Percentiles rank a stretch among this genome's conserved stretches.
Evolutionary conservation across 2,329 filamentous ascomycete species (phyloP).

Genomic region (Colletotrichum godetiae): DNA sequence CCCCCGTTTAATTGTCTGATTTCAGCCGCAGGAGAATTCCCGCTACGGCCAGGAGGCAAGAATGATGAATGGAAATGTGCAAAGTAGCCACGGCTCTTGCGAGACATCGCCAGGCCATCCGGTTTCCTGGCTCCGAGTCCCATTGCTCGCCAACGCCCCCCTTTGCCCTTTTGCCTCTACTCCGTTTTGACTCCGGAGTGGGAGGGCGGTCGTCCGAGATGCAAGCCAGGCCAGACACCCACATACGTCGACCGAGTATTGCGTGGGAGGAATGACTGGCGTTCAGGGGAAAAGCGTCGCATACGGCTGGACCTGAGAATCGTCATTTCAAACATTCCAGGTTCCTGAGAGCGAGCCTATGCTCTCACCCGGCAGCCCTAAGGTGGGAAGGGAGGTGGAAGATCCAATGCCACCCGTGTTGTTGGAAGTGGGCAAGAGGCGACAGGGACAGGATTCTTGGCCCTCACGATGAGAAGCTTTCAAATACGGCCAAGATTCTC

Average conservation of each 20-base stretch:
- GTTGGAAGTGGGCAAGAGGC: not conserved
- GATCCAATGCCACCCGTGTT: not conserved
- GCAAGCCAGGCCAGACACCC: slow-evolving; percentile 1
- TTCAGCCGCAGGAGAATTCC: not conserved
- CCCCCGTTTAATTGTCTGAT: not conserved
- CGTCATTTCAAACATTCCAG: slow-evolving; percentile 28
- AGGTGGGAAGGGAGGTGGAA: not conserved
- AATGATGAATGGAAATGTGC: not conserved
- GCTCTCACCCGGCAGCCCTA: not conserved
- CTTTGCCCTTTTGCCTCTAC: not conserved
- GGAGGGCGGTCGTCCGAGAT: not conserved
- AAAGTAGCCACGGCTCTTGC: not conserved
- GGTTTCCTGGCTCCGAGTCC: not conserved
- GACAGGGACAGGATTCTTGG: not conserved
- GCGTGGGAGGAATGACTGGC: slow-evolving; percentile 17
- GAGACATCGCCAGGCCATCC: not conserved
- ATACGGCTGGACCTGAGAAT: slow-evolving; percentile 18
- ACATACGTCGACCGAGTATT: not conserved
- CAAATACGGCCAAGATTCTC: slow-evolving; percentile 31
- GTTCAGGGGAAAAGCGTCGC: slow-evolving; percentile 16
- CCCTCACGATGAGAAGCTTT: slow-evolving; percentile 9
- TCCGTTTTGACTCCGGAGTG: not conserved
- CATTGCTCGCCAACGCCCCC: not conserved
- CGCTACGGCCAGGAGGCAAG: not conserved
- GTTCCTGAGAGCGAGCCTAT: not conserved